Conservation (phyloP, 2,329 filamentous ascomycete species). For the Emmonsiellopsis sp. region DNA sequence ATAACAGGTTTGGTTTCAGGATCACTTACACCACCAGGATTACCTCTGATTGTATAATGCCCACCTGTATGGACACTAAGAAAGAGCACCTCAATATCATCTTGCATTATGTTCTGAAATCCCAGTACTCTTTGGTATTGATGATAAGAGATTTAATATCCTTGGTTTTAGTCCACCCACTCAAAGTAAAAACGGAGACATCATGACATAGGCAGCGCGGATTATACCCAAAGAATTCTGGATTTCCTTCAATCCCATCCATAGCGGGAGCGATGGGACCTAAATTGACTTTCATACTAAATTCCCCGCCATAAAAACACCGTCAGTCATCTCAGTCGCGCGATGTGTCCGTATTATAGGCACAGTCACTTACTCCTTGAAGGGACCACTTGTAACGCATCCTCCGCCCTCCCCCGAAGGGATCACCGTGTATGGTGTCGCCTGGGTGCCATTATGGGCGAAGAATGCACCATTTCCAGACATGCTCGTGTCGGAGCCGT, state of each 20-base stretch:
- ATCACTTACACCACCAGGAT: background rate
- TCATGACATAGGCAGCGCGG: conserved; percentile 28
- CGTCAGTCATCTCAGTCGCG: background rate
- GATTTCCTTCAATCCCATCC: conserved; percentile 9
- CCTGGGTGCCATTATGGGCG: conserved; percentile 2
- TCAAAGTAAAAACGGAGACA: conserved; percentile 20
- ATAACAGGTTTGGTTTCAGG: background rate
- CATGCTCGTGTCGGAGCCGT: conserved; percentile 21
- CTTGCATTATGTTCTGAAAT: background rate
- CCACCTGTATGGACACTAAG: conserved; percentile 1
- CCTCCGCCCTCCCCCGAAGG: conserved; percentile 15
- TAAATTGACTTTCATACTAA: conserved; percentile 28
- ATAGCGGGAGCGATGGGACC: conserved; percentile 14
- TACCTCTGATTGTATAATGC: conserved; percentile 1
- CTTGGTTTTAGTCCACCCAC: background rate
- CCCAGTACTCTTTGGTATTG: background rate
- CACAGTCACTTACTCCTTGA: conserved; percentile 5
- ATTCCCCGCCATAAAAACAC: background rate
- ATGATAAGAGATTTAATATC: background rate
- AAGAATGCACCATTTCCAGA: conserved; percentile 15
- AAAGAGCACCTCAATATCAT: background rate
- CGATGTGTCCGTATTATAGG: too few relatives aligned
- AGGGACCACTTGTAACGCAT: conserved; percentile 19
- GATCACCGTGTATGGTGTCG: background rate
- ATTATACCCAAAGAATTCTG: conserved; percentile 18